A percentile compares a stretch with the other conserved stretches of the same genome.
phyloP scores from a whole-genome alignment of 1,284 basidiomycete species.

The Coniophora puteana region DNA sequence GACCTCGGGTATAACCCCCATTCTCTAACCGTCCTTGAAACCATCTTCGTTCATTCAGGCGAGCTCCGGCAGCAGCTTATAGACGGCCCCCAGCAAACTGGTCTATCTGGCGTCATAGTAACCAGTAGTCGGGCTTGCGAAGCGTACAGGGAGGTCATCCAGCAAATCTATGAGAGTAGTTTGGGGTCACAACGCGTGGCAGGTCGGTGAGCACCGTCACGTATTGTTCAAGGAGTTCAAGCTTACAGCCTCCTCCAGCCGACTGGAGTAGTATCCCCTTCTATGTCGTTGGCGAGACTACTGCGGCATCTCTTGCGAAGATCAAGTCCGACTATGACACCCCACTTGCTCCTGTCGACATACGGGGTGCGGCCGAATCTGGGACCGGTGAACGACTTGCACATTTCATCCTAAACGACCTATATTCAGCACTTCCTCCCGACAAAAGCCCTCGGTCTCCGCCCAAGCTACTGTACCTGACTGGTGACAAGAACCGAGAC shows the following conservation, averaged over 20 bases:
- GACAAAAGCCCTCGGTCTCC: slow-evolving; percentile 8
- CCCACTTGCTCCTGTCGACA: slow-evolving; percentile 25
- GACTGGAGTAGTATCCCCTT: slow-evolving; percentile 59
- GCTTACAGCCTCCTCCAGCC: slow-evolving; percentile 9
- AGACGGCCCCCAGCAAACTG: slow-evolving; percentile 30
- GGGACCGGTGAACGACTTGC: slow-evolving; percentile 69
- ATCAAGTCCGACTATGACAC: too few relatives aligned
- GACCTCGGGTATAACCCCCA: slow-evolving; percentile 42
- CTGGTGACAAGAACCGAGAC: slow-evolving; percentile 80
- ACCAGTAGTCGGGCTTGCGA: slow-evolving; percentile 72
- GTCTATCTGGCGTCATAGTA: slow-evolving; percentile 58
- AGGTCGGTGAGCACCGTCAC: slow-evolving; percentile 3
- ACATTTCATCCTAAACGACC: slow-evolving; percentile 53
- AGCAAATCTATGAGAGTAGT: slow-evolving; percentile 10
- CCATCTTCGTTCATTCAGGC: slow-evolving; percentile 45
- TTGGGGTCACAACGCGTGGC: not conserved
- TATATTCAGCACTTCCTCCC: too few relatives aligned
- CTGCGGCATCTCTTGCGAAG: slow-evolving; percentile 46
- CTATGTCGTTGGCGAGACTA: slow-evolving; percentile 71
- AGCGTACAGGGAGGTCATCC: slow-evolving; percentile 53
- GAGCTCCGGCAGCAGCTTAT: slow-evolving; percentile 41
- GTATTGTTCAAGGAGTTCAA: too few relatives aligned
- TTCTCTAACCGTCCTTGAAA: slow-evolving; percentile 68
- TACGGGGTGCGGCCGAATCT: slow-evolving; percentile 32
- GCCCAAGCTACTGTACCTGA: slow-evolving; percentile 59